phyloP scores from a whole-genome alignment of 495 filamentous ascomycete species.

The Penicilliopsis zonata region DNA sequence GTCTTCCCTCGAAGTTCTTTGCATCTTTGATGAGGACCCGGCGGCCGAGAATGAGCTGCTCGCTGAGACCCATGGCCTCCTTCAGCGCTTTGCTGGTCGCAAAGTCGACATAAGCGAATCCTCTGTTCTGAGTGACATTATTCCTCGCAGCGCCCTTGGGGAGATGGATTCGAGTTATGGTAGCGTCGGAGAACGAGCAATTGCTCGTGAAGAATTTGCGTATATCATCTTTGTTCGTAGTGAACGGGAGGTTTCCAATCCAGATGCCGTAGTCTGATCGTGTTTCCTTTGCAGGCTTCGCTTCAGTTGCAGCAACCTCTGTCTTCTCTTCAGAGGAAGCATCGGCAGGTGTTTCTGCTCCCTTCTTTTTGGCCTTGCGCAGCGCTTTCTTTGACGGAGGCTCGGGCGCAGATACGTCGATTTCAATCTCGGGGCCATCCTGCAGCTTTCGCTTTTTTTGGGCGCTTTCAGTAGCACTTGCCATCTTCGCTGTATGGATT shows the following conservation, averaged over 20 bases:
- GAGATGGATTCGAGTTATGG: conserved; percentile 75
- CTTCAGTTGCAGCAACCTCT: conserved; percentile 15
- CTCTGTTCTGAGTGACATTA: conserved; percentile 56
- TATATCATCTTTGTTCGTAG: conserved; percentile 58
- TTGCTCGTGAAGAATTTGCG: conserved; percentile 63
- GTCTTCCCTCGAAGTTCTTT: conserved; percentile 73
- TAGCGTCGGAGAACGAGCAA: conserved; percentile 49
- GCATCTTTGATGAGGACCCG: conserved; percentile 85
- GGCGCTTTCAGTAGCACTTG: conserved; percentile 16
- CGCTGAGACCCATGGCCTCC: conserved; percentile 64
- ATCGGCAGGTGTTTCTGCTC: conserved; percentile 14
- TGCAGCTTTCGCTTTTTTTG: conserved; percentile 62
- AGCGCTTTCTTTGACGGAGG: conserved; percentile 87
- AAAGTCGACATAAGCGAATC: conserved; percentile 96
- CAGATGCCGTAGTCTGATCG: conserved; percentile 78
- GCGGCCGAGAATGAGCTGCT: conserved; percentile 62
- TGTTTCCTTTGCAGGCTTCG: conserved; percentile 31
- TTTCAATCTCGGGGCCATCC: conserved; percentile 59
- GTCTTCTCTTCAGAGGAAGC: conserved; percentile 23
- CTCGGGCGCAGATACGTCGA: conserved; percentile 77
- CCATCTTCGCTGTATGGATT: too few relatives aligned
- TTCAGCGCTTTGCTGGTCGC: conserved; percentile 49
- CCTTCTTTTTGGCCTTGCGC: conserved; percentile 69
- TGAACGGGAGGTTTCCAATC: conserved; percentile 90
- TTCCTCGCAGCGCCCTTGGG: conserved; percentile 40